Conservation (phyloP, 306 rosid genomes). For the Senna tora region DNA sequence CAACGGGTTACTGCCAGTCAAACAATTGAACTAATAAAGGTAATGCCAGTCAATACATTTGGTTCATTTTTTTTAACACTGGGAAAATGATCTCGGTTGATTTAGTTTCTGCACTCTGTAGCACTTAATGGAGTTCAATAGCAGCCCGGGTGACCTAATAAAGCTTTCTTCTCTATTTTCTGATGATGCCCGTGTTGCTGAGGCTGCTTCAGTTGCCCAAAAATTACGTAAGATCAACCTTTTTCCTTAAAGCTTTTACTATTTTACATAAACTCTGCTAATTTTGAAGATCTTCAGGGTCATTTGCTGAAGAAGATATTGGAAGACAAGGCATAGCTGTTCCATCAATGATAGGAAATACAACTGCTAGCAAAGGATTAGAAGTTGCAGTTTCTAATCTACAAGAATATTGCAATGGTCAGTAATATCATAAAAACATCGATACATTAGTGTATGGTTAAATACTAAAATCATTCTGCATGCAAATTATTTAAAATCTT, state of each 20-base stretch:
- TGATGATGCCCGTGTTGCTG: slow-evolving; percentile 97
- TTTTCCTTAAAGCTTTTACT: not conserved
- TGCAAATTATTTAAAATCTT: not conserved
- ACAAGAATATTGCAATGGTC: slow-evolving; percentile 98
- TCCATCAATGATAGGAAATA: slow-evolving; percentile 76
- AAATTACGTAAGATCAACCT: slow-evolving; percentile 76
- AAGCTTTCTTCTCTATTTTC: slow-evolving; percentile 98
- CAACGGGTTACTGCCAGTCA: slow-evolving; percentile 98
- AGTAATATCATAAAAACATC: slow-evolving; percentile 12
- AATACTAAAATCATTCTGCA: not conserved
- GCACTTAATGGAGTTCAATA: slow-evolving; percentile 98
- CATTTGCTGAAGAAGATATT: slow-evolving; percentile 98
- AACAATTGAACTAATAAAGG: slow-evolving; percentile 96
- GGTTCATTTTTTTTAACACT: not conserved
- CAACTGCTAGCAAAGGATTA: slow-evolving; percentile 92
- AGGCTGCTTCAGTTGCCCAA: slow-evolving; percentile 96
- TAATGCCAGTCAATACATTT: slow-evolving; percentile 44
- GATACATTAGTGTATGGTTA: not conserved
- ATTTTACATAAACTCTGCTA: slow-evolving; percentile 27
- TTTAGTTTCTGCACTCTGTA: slow-evolving; percentile 50
- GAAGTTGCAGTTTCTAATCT: slow-evolving; percentile 97
- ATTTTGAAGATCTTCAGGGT: slow-evolving; percentile 57
- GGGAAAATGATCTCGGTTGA: slow-evolving; percentile 42
- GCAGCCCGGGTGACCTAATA: slow-evolving; percentile 98
- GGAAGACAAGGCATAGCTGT: slow-evolving; percentile 75